These are phyloP conservation scores for Scedosporium dehoogii DNA, from an alignment of 2,329 filamentous ascomycete genomes.

Conservation along the genomic window DNA sequence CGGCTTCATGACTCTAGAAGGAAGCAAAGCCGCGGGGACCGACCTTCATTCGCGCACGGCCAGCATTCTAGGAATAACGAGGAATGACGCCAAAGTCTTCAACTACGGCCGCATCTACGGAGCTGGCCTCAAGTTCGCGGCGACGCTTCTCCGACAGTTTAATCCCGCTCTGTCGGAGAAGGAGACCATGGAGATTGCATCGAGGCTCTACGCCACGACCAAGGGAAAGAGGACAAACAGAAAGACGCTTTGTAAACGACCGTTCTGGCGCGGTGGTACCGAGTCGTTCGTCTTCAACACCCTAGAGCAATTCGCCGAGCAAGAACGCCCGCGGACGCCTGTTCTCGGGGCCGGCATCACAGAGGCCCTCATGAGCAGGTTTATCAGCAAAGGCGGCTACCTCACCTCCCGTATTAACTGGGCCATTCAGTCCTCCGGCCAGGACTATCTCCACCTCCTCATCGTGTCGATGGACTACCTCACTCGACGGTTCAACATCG, in stretches of 20 bases:
- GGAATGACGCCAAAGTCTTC: slow-evolving; percentile 95
- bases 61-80: slow-evolving; percentile 80
- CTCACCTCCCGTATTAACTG: slow-evolving; percentile 97
- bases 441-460: slow-evolving; percentile 91
- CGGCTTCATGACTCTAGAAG: slow-evolving; percentile 98
- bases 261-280: slow-evolving; percentile 93
- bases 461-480: slow-evolving; percentile 94
- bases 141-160: slow-evolving; percentile 84
- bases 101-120: slow-evolving; percentile 99
- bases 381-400: slow-evolving; percentile 81
- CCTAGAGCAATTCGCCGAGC: slow-evolving; percentile 93
- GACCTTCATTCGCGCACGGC: slow-evolving; percentile 93
- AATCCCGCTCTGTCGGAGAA: slow-evolving; percentile 74
- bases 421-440: slow-evolving; percentile 95
- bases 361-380: slow-evolving; percentile 82
- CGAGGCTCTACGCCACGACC: slow-evolving; percentile 75
- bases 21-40: slow-evolving; percentile 86
- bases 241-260: slow-evolving; percentile 58
- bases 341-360: slow-evolving; percentile 93
- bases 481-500: slow-evolving; percentile 70
- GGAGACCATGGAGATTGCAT: slow-evolving; percentile 66
- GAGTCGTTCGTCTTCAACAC: slow-evolving; percentile 98
- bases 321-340: slow-evolving; percentile 81
- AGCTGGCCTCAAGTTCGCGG: slow-evolving; percentile 89
- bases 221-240: slow-evolving; percentile 81